Evolutionary conservation across 2,329 filamentous ascomycete species (phyloP).

Genomic region (Pyrenophora seminiperda): DNA sequence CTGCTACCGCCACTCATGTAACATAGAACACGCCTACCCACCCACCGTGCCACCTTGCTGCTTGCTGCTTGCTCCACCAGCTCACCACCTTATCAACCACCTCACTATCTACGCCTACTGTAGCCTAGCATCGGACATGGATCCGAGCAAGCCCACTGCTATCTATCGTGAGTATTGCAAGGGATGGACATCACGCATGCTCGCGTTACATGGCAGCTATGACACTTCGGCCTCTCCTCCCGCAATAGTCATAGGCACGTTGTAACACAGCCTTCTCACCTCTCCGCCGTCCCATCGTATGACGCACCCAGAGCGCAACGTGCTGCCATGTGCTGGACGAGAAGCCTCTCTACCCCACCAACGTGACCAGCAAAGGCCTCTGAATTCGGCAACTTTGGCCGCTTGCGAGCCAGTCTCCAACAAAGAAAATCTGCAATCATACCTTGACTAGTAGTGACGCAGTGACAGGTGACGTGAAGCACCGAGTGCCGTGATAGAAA

Average conservation of each 20-base stretch:
- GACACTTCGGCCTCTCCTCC: constrained; percentile 15
- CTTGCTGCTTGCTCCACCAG: neutral
- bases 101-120: neutral
- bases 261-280: constrained; percentile 42
- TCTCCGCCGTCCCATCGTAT: constrained; percentile 32
- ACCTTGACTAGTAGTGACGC: constrained; percentile 8
- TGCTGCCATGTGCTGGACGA: constrained; percentile 10
- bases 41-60: neutral
- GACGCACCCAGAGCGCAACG: constrained; percentile 24
- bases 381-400: constrained; percentile 28
- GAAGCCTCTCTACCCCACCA: constrained; percentile 4
- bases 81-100: neutral
- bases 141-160: constrained; percentile 7
- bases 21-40: neutral
- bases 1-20: constrained; percentile 8
- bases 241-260: constrained; percentile 29
- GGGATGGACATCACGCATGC: constrained; percentile 16
- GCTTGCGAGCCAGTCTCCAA: constrained; percentile 21
- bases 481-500: constrained; percentile 23
- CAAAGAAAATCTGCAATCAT: constrained; percentile 29
- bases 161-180: neutral
- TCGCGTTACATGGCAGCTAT: constrained; percentile 30
- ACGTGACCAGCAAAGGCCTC: constrained; percentile 13
- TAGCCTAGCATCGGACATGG: constrained; percentile 4
- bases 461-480: constrained; percentile 28